Evolutionary conservation across 1,284 basidiomycete genomes (phyloP).

Genomic region (Ceratorhiza oryzae-sativae): DNA sequence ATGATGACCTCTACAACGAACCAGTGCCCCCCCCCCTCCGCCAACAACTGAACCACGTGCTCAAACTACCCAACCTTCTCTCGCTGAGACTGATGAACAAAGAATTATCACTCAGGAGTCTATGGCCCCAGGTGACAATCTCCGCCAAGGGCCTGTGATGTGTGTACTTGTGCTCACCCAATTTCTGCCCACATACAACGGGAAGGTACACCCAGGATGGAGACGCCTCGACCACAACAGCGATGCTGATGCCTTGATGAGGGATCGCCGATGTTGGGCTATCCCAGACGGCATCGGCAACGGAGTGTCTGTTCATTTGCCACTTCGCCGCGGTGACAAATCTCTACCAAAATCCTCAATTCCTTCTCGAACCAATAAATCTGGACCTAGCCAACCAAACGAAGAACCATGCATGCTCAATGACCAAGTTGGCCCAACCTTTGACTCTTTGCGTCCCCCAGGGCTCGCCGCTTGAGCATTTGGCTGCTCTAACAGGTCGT

Average conservation of each 20-base stretch:
- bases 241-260: background rate
- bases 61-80: background rate
- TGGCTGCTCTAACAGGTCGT: constrained; percentile 55
- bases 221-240: background rate
- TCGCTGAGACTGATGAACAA: background rate
- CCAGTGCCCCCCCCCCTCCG: background rate
- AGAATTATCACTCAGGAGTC: background rate
- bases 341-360: constrained; percentile 45
- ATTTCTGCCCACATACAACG: constrained; percentile 2
- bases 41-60: background rate
- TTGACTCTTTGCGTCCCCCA: constrained; percentile 47
- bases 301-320: constrained; percentile 14
- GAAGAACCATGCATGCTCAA: constrained; percentile 51
- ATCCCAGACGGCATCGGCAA: background rate
- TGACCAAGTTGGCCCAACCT: constrained; percentile 48
- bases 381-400: constrained; percentile 43
- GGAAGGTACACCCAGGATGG: background rate
- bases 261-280: constrained; percentile 23
- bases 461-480: constrained; percentile 52
- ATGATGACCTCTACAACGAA: constrained; percentile 11
- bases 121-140: background rate
- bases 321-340: constrained; percentile 55
- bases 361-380: constrained; percentile 49
- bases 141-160: background rate
- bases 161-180: constrained; percentile 10